Base-by-base conservation (phyloP, 352 stramenopile genomes). In the Globisporangium spinosum region DNA sequence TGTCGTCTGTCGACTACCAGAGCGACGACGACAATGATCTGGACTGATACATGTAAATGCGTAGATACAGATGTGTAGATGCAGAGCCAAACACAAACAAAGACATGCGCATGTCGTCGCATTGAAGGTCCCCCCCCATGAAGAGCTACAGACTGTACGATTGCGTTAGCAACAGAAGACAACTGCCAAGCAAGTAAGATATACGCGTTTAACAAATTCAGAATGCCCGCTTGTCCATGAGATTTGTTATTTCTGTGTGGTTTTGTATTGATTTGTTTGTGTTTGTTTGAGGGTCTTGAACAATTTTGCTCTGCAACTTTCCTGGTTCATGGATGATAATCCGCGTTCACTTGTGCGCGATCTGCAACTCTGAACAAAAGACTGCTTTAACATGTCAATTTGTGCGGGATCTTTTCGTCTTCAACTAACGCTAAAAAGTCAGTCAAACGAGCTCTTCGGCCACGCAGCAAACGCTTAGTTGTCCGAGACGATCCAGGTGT, bases 401-500 rank as follows among this genome's bases (percentile, higher is more conserved):
- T 51, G 25, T 35, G 29, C 5, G 53, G 3, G 23, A 9, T 58
- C 53, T 58, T n/a, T 23, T n/a, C 25, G 27, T n/a, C 23, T n/a
- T 40, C 10, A 40, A 60, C n/a, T 51, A 51, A 22, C 43, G 7
- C 9, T 45, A 5, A 38, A 34, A 60, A 60, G 55, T 20, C 38
- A 27, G 17, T 15, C 8, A 20, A n/a, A 40, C 43, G 17, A 67
- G 43, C 43, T 51, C 43, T 51, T 8, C 5, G 6, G 15, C 32
- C 23, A 43, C 35, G 7, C 25, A 17, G 20, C n/a, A 22, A 35
- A 23, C 25, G 61, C 69, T 79, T 90, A 96, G 82, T 96, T 96
- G 82, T 96, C 85, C 70, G 88, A 78, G 70, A 96, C 86, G 73
- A 96, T 94, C 88, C 88, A 96, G 58, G 80, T 79, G 77, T 96